Evolutionary conservation across 2,329 filamentous ascomycete genomes (phyloP).

Genomic region (Verticillium albo-atrum): DNA sequence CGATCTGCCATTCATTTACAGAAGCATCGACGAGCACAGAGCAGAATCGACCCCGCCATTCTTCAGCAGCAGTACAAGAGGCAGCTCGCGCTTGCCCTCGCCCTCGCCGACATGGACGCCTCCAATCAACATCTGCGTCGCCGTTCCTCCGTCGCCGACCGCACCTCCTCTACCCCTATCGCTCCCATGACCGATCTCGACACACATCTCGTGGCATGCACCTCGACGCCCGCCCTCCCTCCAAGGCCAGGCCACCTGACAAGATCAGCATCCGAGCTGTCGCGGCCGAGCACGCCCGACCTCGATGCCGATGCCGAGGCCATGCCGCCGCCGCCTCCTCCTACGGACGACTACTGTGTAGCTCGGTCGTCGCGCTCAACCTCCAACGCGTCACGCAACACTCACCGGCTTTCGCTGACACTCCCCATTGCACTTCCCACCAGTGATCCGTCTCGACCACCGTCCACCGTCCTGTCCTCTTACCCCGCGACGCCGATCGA

Average conservation of each 20-base stretch:
- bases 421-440: slow-evolving; percentile 55
- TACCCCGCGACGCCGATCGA: slow-evolving; percentile 49
- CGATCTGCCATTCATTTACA: slow-evolving; percentile 28
- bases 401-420: slow-evolving; percentile 57
- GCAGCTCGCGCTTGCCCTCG: slow-evolving; percentile 7
- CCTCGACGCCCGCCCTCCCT: slow-evolving; percentile 4
- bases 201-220: slow-evolving; percentile 9
- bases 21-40: slow-evolving; percentile 25
- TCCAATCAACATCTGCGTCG: slow-evolving; percentile 31
- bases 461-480: slow-evolving; percentile 40
- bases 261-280: not conserved
- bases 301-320: slow-evolving; percentile 20
- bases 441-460: slow-evolving; percentile 46
- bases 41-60: slow-evolving; percentile 8
- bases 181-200: not conserved
- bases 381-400: slow-evolving; percentile 48
- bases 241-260: slow-evolving; percentile 2
- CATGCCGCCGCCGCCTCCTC: slow-evolving; percentile 31
- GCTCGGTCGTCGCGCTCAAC: slow-evolving; percentile 46
- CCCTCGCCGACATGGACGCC: slow-evolving; percentile 26
- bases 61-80: not conserved
- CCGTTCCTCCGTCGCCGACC: slow-evolving; percentile 33
- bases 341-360: slow-evolving; percentile 32
- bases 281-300: slow-evolving; percentile 1
- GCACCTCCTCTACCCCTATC: slow-evolving; percentile 10